Evolutionary conservation across 1,284 basidiomycete species (phyloP).

Genomic region (Pseudozyma tsukubaensis): DNA sequence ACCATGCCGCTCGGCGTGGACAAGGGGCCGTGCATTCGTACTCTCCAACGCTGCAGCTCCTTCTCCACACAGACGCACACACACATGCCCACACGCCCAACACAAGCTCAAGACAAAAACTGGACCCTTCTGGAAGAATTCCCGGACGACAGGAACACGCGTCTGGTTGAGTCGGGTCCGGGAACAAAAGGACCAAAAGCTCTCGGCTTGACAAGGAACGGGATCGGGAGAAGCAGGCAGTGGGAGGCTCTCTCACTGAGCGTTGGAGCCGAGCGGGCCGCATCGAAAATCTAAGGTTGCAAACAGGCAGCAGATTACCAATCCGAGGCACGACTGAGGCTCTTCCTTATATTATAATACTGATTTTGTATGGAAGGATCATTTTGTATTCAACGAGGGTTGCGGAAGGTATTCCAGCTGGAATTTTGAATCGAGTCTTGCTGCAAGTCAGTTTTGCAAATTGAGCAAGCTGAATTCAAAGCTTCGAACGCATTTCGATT

Average conservation of each 20-base stretch:
- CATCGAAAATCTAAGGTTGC: slow-evolving; percentile 23
- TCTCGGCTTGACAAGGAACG: slow-evolving; percentile 10
- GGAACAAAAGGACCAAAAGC: slow-evolving; percentile 10
- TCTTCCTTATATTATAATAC: too few relatives aligned
- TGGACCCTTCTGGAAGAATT: slow-evolving; percentile 17
- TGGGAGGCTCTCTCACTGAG: neutral
- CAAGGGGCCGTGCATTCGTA: slow-evolving; percentile 25
- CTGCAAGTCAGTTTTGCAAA: neutral
- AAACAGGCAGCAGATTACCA: slow-evolving; percentile 25
- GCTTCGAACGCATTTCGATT: neutral
- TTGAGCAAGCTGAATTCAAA: neutral
- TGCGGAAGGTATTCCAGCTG: neutral
- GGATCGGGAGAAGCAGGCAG: too few relatives aligned
- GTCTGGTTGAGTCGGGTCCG: neutral
- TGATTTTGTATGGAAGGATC: neutral
- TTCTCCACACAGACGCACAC: slow-evolving; percentile 1
- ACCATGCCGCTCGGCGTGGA: slow-evolving; percentile 8
- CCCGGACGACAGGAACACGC: slow-evolving; percentile 23
- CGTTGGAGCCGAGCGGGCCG: slow-evolving; percentile 10
- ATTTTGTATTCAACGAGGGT: neutral
- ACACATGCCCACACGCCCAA: slow-evolving; percentile 1
- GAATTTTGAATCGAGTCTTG: neutral
- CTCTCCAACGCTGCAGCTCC: slow-evolving; percentile 1
- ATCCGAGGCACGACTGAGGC: slow-evolving; percentile 6
- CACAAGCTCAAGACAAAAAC: neutral